Conservation (phyloP, 129 eudicot genomes). For the Ambrosia trifida region DNA sequence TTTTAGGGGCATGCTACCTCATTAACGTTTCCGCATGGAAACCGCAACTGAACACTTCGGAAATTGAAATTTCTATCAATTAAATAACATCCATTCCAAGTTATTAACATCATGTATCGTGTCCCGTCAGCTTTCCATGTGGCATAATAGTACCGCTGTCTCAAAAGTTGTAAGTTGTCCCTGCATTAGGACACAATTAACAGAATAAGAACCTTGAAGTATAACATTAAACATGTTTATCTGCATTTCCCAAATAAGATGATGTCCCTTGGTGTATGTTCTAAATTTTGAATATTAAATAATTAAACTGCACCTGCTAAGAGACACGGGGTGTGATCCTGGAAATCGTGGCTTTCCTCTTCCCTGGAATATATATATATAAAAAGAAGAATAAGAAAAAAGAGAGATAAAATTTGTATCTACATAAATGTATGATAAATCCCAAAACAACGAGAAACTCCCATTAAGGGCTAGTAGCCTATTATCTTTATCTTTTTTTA, state of each 20-base stretch:
- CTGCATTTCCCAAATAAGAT: neutral
- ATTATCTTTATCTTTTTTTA: neutral
- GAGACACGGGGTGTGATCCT: conserved; percentile 83
- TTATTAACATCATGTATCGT: conserved; percentile 63
- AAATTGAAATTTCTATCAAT: conserved; percentile 64
- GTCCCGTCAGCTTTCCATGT: conserved; percentile 88
- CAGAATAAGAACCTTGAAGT: conserved; percentile 23
- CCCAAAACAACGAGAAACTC: neutral
- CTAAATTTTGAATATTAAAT: conserved; percentile 16
- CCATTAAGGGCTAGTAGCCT: neutral
- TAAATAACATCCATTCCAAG: conserved; percentile 61
- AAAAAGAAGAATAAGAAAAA: neutral
- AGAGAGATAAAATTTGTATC: conserved; percentile 1
- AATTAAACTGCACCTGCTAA: conserved; percentile 61
- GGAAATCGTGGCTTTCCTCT: conserved; percentile 67
- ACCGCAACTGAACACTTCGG: conserved; percentile 61
- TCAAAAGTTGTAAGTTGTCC: conserved; percentile 59
- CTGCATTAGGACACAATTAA: conserved; percentile 20
- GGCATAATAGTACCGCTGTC: conserved; percentile 73
- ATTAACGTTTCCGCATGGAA: conserved; percentile 56
- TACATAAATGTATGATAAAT: neutral
- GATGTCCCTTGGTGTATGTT: neutral
- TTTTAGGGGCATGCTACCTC: conserved; percentile 41
- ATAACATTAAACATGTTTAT: conserved; percentile 8
- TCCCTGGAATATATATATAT: conserved; percentile 34